Evolutionary conservation across 768 basidiomycete species (phyloP), one percentile per base, ranked within the genome.

Genomic region (Hemileccinum rubropunctum): DNA sequence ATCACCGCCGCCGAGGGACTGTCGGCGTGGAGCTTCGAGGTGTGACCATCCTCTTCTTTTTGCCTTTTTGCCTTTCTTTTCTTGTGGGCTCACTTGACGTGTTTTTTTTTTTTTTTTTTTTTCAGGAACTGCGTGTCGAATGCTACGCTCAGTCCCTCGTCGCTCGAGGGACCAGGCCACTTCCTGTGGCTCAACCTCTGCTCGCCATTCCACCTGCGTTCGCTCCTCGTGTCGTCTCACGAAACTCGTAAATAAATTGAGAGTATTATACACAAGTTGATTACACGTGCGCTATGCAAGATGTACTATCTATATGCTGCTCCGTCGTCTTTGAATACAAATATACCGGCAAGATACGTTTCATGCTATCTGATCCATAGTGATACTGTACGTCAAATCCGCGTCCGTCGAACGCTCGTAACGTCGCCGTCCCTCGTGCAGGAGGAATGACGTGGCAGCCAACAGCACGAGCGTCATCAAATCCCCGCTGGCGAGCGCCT

Each of bases 351-450:
- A 17, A n/a, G 27, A 40, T 9, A 32, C 17, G 17, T 9, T n/a
- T 66, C 60, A 86, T 42, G 78, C 87, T 59, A 88, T 67, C 64
- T 87, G 81, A 59, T 82, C 83, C 67, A 78, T 77, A 12, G 71
- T 73, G 23, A 59, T 66, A 41, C 67, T 70, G 61, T 76, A 84
- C 12, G 73, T 79, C 60, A 76, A 73, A 32, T 80, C 77, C 34
- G 73, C 78, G 48, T 81, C 79, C 51, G 78, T 62, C 61, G 73
- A 71, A 45, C 91, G 74, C 70, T 97, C 94, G 60, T 84, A 93
- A 54, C 78, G 72, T 61, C 94, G 74, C 61, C 95, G 72, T 17
- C 71, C 80, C 71, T 97, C 92, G 64, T 98, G 94, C 57, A 91
- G 40, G 26, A 60, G 62, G 59, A 89, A 79, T 42, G 88, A 88